Evolutionary conservation across 768 basidiomycete species (phyloP).

Genomic region (Suillus occidentalis): DNA sequence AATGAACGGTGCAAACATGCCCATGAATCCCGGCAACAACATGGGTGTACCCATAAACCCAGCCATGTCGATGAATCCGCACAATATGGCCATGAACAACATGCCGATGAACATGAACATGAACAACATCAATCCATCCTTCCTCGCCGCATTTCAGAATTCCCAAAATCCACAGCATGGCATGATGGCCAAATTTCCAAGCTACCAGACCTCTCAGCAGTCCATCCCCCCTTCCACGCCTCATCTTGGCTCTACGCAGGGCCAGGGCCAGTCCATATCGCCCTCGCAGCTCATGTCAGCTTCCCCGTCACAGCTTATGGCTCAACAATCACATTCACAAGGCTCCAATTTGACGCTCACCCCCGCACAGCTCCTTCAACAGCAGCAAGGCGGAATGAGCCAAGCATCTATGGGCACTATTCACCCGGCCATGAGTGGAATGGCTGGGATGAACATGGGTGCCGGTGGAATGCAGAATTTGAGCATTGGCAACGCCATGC

Average conservation of each 20-base stretch:
- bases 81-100: conserved; percentile 7
- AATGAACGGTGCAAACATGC: conserved; percentile 13
- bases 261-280: conserved; percentile 22
- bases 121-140: conserved; percentile 32
- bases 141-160: conserved; percentile 33
- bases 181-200: conserved; percentile 17
- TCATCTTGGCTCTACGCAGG: conserved; percentile 10
- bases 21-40: conserved; percentile 11
- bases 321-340: conserved; percentile 15
- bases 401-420: conserved; percentile 15
- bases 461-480: conserved; percentile 22
- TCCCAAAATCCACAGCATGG: conserved; percentile 12
- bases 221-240: conserved; percentile 15
- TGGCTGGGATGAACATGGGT: conserved; percentile 21
- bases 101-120: conserved; percentile 10
- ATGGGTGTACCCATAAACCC: conserved; percentile 5
- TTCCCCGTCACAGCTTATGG: conserved; percentile 27
- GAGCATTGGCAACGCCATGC: conserved; percentile 19
- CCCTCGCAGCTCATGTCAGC: conserved; percentile 21
- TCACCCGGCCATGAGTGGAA: conserved; percentile 26
- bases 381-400: conserved; percentile 28
- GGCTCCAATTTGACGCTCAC: conserved; percentile 29
- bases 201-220: conserved; percentile 16
- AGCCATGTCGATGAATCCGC: conserved; percentile 6
- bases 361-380: conserved; percentile 37